A percentile compares a stretch with the other conserved stretches of the same genome.
Evolutionary conservation across 306 rosid species (phyloP).

Genomic region (Sphenostylis stenocarpa): DNA sequence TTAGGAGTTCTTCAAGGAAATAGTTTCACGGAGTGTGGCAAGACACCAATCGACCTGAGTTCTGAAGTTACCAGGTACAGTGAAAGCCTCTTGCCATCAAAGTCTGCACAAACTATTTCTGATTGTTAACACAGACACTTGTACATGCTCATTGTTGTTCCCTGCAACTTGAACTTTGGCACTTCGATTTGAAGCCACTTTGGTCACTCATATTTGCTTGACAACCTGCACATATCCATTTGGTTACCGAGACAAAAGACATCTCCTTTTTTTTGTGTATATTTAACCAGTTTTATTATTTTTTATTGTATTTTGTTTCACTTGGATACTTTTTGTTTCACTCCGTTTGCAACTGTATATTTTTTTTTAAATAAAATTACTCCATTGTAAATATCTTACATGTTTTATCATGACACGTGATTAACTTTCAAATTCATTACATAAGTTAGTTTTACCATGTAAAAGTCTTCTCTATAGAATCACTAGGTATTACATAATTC

Average conservation of each 20-base stretch:
- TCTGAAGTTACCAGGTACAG: conserved; percentile 87
- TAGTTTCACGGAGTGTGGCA: conserved; percentile 54
- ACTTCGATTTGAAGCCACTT: conserved; percentile 77
- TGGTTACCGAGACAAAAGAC: conserved; percentile 69
- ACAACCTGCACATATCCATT: conserved; percentile 90
- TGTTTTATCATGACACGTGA: conserved; percentile 16
- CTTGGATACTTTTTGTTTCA: conserved; percentile 18
- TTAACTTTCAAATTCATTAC: conserved; percentile 16
- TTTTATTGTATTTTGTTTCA: conserved; percentile 10
- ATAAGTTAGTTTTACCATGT: conserved; percentile 20
- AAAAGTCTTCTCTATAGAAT: conserved; percentile 10
- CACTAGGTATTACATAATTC: not conserved
- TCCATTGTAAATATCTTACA: conserved; percentile 5
- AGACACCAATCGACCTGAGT: conserved; percentile 75
- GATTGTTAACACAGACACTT: conserved; percentile 55
- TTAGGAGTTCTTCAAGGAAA: conserved; percentile 31
- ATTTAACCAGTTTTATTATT: conserved; percentile 21
- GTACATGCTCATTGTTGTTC: conserved; percentile 71
- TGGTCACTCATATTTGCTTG: conserved; percentile 67
- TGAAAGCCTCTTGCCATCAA: conserved; percentile 70
- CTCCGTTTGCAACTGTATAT: not conserved
- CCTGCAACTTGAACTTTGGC: conserved; percentile 78
- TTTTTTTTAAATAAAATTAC: not conserved
- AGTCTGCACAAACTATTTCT: conserved; percentile 51
- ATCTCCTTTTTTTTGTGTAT: conserved; percentile 41